Evolutionary conservation across 352 stramenopile genomes (phyloP).

Genomic region (Globisporangium viniferum): DNA sequence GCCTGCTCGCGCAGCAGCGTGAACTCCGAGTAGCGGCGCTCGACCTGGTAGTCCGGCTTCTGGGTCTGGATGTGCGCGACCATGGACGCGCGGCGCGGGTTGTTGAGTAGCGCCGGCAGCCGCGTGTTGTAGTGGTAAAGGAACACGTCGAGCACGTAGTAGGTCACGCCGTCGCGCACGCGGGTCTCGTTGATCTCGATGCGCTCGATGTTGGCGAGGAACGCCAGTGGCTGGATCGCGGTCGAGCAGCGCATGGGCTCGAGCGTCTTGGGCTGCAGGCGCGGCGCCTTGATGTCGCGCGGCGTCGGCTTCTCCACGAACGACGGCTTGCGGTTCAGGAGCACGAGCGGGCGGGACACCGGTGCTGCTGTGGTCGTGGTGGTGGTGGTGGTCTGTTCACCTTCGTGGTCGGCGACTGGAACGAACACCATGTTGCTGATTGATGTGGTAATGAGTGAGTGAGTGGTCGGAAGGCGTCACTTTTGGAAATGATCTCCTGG

Average conservation of each 20-base stretch:
- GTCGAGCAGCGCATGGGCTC: constrained; percentile 2
- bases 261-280: constrained; percentile 9
- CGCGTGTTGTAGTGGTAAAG: constrained; percentile 13
- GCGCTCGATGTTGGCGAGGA: constrained; percentile 11
- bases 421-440: constrained; percentile 2
- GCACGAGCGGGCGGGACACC: constrained; percentile 3
- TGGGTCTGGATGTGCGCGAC: not conserved
- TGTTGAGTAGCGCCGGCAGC: constrained; percentile 2
- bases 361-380: not conserved
- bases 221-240: not conserved
- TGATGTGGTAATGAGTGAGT: not conserved
- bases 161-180: constrained; percentile 13
- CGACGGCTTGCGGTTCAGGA: constrained; percentile 11
- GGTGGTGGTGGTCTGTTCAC: not conserved
- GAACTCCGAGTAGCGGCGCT: constrained; percentile 13
- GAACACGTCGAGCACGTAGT: constrained; percentile 16
- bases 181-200: constrained; percentile 17
- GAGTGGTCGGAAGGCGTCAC: constrained; percentile 3
- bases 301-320: constrained; percentile 6
- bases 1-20: constrained; percentile 4
- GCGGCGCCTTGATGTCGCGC: constrained; percentile 1
- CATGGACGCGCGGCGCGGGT: constrained; percentile 1
- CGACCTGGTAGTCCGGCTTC: constrained; percentile 11
- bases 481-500: constrained; percentile 2
- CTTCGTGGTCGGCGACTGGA: not conserved